Percentiles rank a stretch among this genome's conserved stretches.
Conservation (phyloP, 2,329 filamentous ascomycete genomes). For the Pseudogymnoascus verrucosus region DNA sequence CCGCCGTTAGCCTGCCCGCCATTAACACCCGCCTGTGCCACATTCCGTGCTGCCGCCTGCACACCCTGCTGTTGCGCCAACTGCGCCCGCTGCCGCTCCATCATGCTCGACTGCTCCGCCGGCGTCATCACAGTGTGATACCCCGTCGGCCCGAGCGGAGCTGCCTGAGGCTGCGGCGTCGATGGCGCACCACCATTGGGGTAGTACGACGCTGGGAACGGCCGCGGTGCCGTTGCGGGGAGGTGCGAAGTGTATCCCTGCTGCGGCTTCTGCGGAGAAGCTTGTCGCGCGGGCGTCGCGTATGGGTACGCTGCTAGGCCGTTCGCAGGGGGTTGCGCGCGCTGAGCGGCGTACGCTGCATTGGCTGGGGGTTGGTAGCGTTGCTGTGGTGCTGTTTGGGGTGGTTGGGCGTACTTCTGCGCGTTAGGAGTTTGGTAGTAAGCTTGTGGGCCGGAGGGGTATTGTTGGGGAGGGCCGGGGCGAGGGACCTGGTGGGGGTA, state of each 20-base stretch:
- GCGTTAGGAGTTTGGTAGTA: conserved; percentile 7
- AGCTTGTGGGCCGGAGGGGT: conserved; percentile 9
- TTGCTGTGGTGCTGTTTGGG: conserved; percentile 22
- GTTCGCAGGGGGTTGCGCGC: conserved; percentile 22
- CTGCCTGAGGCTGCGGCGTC: conserved; percentile 16
- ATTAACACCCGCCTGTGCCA: neutral
- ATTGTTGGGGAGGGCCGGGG: conserved; percentile 21
- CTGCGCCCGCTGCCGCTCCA: conserved; percentile 30
- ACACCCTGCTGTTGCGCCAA: conserved; percentile 24
- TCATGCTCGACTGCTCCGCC: conserved; percentile 28
- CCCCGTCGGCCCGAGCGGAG: conserved; percentile 20
- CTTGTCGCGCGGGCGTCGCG: conserved; percentile 21
- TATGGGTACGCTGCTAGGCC: conserved; percentile 22
- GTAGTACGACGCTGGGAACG: neutral
- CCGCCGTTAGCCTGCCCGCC: neutral
- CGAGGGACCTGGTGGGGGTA: conserved; percentile 25
- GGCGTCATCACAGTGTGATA: conserved; percentile 26
- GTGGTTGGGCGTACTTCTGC: conserved; percentile 12
- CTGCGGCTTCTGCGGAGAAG: conserved; percentile 24
- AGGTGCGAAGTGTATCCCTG: conserved; percentile 18
- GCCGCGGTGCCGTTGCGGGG: conserved; percentile 15
- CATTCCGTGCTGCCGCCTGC: neutral
- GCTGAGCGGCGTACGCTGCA: conserved; percentile 19
- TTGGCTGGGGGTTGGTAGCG: conserved; percentile 21
- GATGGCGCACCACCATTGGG: conserved; percentile 11